Conservation (phyloP, 371 early-diverging fungal species). For the Mortierella polycephala region DNA sequence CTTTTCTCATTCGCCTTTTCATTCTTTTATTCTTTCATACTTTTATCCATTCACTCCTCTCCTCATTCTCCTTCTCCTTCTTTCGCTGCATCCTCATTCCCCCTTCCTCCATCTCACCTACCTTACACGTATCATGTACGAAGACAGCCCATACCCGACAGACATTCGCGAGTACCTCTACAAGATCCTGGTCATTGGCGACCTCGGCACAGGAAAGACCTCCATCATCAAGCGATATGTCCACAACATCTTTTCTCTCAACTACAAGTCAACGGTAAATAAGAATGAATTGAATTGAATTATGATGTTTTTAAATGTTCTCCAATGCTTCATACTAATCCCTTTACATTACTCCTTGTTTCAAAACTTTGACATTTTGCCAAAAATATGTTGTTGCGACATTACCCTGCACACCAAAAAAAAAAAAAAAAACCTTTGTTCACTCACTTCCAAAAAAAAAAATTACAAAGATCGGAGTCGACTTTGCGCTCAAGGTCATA, state of each 20-base stretch:
- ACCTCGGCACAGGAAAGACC: conserved; percentile 76
- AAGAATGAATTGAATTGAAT: neutral
- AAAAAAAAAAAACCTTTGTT: too few species aligned
- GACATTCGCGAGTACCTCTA: conserved; percentile 66
- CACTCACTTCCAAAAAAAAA: too few species aligned
- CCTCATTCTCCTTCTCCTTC: neutral
- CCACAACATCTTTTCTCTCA: conserved; percentile 75
- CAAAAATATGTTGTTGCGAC: too few species aligned
- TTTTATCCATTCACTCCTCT: neutral
- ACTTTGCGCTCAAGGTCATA: conserved; percentile 85
- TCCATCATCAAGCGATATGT: conserved; percentile 56
- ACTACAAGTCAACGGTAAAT: conserved; percentile 79
- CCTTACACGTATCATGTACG: conserved; percentile 16
- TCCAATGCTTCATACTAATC: neutral
- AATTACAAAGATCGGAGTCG: conserved; percentile 75
- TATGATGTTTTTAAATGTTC: neutral
- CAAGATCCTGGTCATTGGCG: conserved; percentile 85
- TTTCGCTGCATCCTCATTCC: neutral
- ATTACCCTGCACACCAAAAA: too few species aligned
- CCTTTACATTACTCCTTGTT: too few species aligned
- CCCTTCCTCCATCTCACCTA: conserved; percentile 1
- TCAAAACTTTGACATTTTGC: too few species aligned
- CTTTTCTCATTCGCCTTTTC: neutral
- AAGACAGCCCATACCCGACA: conserved; percentile 41
- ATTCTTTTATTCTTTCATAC: neutral